phyloP scores from a whole-genome alignment of 129 eudicot genomes.

The Artemisia annua region DNA sequence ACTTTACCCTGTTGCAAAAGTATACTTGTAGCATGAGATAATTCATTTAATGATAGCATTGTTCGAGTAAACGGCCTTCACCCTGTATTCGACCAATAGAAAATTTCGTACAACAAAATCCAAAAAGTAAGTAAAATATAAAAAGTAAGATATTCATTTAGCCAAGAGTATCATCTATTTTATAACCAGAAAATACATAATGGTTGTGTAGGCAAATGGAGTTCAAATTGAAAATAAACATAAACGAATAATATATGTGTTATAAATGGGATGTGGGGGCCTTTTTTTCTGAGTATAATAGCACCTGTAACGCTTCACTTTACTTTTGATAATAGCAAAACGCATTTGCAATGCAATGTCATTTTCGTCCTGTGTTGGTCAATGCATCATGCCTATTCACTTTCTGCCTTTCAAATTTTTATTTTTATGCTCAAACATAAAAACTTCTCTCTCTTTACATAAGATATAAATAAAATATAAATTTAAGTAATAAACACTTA shows the following conservation, averaged over 20 bases:
- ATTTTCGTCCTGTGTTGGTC: conserved; percentile 36
- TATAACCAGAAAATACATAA: conserved; percentile 5
- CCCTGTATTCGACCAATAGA: background rate
- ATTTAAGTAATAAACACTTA: background rate
- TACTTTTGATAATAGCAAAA: conserved; percentile 40
- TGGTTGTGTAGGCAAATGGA: background rate
- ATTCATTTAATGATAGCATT: conserved; percentile 9
- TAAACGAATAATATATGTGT: background rate
- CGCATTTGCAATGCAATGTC: conserved; percentile 45
- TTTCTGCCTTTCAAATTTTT: conserved; percentile 5
- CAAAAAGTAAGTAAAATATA: no score
- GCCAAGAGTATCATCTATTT: background rate
- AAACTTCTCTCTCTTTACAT: background rate
- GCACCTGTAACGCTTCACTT: conserved; percentile 47
- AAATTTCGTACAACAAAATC: no score
- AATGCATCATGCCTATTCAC: conserved; percentile 24
- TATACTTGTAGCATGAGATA: background rate
- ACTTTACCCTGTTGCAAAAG: conserved; percentile 3
- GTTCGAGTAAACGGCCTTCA: background rate
- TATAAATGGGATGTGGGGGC: conserved; percentile 26
- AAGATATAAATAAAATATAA: background rate
- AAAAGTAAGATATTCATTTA: no score
- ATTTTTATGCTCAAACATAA: conserved; percentile 2
- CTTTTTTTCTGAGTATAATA: conserved; percentile 27
- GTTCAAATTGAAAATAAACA: background rate